Evolutionary conservation across 495 filamentous ascomycete genomes (phyloP), one percentile per base, ranked within the genome.

Genomic region (Trypethelium eluteriae): DNA sequence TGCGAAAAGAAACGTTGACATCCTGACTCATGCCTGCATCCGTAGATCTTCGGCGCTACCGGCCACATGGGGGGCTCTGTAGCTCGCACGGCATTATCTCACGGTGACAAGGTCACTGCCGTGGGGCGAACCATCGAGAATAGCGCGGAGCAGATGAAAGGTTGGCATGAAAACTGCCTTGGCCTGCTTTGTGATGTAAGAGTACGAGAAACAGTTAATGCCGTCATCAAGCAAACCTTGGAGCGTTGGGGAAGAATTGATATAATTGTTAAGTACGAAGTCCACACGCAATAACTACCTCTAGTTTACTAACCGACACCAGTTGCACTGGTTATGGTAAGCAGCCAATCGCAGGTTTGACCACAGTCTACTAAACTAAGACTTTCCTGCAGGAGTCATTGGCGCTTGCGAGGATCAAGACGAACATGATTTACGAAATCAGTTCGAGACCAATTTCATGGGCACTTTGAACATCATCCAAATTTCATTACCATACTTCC

Each of bases 391-490:
- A 59, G 94, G 93, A 62, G 91, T 98, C 41, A 96, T 98, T 70
- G 93, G 91, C 38, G 88, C 93, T 2, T 96, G 92, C 78, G 94
- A 98, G 78, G 94, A 97, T 79, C 94, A 98, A 77, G 91, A 96
- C 77, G 91, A 94, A 71, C 87, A 90, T 75, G 93, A 98, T 70
- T 87, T 98, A 68, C 88, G 91, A 67, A 94, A 93, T 74, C 93
- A 98, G 76, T 97, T 98, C 77, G 89, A 93, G 77, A 97, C 92
- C 39, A 98, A 98, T 75, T 95, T 96, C 79, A 91, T 92, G 76
- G 94, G 94, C 64, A 93, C 91, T 0, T 74, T 97, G 67, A 88
- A 97, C 74, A 98, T 98, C 71, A 88, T 97, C 67, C 91, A 96
- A 75, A 78, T 89, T n/a, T 90, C 87, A 32, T 76, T 97, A 39